Evolutionary conservation across 1,284 basidiomycete genomes (phyloP).

Genomic region (Puccinia novopanici): DNA sequence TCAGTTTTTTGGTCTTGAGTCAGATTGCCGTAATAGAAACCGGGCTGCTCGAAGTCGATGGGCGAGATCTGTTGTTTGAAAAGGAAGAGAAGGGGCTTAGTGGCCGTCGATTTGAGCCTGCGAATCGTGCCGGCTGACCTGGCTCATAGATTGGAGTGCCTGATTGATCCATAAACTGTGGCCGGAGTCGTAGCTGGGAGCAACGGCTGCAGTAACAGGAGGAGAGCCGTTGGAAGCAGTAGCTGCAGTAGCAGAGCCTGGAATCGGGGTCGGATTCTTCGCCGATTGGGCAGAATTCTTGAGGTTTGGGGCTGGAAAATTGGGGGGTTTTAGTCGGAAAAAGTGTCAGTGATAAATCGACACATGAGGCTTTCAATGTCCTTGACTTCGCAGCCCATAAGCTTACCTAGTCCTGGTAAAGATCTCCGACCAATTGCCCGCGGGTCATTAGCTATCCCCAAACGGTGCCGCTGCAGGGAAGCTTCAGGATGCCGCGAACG

Average conservation of each 20-base stretch:
- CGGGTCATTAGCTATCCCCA: not conserved
- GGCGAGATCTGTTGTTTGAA: slow-evolving; percentile 6
- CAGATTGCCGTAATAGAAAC: slow-evolving; percentile 35
- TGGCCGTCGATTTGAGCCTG: not conserved
- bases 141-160: slow-evolving; percentile 16
- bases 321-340: not conserved
- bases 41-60: slow-evolving; percentile 41
- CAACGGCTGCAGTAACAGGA: not conserved
- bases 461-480: not conserved
- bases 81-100: not conserved
- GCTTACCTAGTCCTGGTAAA: slow-evolving; percentile 6
- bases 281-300: not conserved
- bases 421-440: not conserved
- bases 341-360: not conserved
- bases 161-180: slow-evolving; percentile 20
- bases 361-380: not conserved
- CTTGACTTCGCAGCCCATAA: not conserved
- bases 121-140: not conserved
- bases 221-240: not conserved
- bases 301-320: not conserved
- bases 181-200: not conserved
- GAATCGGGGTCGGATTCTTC: not conserved
- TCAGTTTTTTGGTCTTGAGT: slow-evolving; percentile 28
- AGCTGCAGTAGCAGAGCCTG: not conserved
- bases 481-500: not conserved